These are phyloP conservation scores for Datisca glomerata DNA, from an alignment of 306 rosid species.

Conservation along the genomic window DNA sequence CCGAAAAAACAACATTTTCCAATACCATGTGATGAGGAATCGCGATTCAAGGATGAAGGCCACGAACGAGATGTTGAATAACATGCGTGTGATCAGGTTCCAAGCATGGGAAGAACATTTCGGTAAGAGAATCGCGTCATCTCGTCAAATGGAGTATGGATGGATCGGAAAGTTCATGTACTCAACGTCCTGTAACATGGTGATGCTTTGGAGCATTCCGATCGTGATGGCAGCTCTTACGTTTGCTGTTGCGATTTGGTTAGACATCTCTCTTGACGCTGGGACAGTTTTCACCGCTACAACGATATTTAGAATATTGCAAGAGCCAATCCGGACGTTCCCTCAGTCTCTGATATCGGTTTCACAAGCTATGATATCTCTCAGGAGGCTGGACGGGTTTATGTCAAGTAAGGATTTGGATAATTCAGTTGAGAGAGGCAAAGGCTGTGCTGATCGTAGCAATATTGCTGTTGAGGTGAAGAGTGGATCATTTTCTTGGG, in stretches of 20 bases:
- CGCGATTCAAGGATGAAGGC: slow-evolving; percentile 95
- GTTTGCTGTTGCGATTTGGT: slow-evolving; percentile 50
- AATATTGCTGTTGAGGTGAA: slow-evolving; percentile 51
- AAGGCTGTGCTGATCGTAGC: slow-evolving; percentile 31
- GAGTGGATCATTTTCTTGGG: slow-evolving; percentile 75
- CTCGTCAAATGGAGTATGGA: slow-evolving; percentile 51
- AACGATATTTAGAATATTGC: slow-evolving; percentile 67
- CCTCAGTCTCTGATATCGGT: slow-evolving; percentile 87
- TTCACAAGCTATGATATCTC: slow-evolving; percentile 84
- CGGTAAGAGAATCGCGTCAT: slow-evolving; percentile 42
- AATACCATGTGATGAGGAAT: slow-evolving; percentile 58
- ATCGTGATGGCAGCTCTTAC: slow-evolving; percentile 58
- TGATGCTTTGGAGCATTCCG: slow-evolving; percentile 72
- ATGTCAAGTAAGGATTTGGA: slow-evolving; percentile 58
- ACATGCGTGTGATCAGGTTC: slow-evolving; percentile 93
- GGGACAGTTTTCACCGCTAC: slow-evolving; percentile 90
- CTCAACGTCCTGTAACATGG: slow-evolving; percentile 39
- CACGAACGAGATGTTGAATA: slow-evolving; percentile 86
- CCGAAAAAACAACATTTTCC: slow-evolving; percentile 42
- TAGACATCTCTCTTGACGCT: slow-evolving; percentile 66
- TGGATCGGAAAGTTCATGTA: slow-evolving; percentile 82
- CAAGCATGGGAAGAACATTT: slow-evolving; percentile 97
- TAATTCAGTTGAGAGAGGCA: slow-evolving; percentile 47
- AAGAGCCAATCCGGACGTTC: slow-evolving; percentile 82
- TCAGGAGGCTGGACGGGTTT: slow-evolving; percentile 66